A percentile compares a stretch with the other conserved stretches of the same genome.
Evolutionary conservation across 2,329 filamentous ascomycete genomes (phyloP).

Genomic region (Cladosporium cucumerinum): DNA sequence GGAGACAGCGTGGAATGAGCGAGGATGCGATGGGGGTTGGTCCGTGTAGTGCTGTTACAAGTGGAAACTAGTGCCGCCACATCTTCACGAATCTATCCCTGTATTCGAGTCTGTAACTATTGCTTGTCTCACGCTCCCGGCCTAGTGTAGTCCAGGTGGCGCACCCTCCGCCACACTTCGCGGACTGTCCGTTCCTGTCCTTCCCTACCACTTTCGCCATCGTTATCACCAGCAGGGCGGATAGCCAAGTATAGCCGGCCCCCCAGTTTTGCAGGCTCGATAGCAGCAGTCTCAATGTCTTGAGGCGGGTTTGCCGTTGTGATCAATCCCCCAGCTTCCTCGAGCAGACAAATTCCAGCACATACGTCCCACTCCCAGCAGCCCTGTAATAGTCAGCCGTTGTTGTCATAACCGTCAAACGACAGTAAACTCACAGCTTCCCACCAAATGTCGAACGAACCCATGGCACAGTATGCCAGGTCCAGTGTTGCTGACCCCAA

Average conservation of each 20-base stretch:
- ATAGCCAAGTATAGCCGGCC: constrained; percentile 70
- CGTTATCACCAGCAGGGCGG: constrained; percentile 62
- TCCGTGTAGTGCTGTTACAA: not conserved
- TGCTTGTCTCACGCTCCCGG: constrained; percentile 48
- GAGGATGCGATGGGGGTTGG: not conserved
- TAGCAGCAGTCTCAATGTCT: constrained; percentile 52
- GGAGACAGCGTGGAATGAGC: not conserved
- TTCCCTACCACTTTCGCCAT: constrained; percentile 61
- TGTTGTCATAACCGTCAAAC: not conserved
- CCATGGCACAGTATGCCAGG: constrained; percentile 71
- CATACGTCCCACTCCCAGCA: constrained; percentile 84
- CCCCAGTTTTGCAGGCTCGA: constrained; percentile 61
- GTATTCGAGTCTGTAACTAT: not conserved
- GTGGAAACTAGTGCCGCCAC: not conserved
- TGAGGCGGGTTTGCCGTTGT: constrained; percentile 70
- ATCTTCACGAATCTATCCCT: not conserved
- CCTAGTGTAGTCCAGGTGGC: constrained; percentile 62
- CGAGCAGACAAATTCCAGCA: constrained; percentile 68
- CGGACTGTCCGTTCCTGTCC: constrained; percentile 67
- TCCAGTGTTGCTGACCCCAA: constrained; percentile 71
- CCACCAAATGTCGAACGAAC: constrained; percentile 75
- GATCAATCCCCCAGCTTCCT: constrained; percentile 70
- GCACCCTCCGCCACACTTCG: constrained; percentile 69
- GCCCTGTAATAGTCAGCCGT: constrained; percentile 24
- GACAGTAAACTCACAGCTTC: constrained; percentile 50